Conservation (phyloP, 2,329 filamentous ascomycete species). For the Ceratocystis cacaofunesta region DNA sequence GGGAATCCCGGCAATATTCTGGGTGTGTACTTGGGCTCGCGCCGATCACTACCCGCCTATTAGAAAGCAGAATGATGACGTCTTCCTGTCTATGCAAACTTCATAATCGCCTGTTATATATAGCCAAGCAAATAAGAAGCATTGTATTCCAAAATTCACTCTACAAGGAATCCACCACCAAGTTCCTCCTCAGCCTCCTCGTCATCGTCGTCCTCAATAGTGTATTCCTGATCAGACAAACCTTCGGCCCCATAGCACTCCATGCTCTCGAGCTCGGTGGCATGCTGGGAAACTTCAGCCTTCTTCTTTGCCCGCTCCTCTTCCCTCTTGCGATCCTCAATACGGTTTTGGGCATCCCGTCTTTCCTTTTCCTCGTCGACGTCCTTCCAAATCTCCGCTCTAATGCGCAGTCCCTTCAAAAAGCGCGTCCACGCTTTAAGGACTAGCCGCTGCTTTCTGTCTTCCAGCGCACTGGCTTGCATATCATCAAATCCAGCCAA, state of each 20-base stretch:
- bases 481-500: conserved; percentile 53
- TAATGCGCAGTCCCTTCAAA: conserved; percentile 60
- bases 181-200: conserved; percentile 3
- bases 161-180: conserved; percentile 8
- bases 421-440: conserved; percentile 55
- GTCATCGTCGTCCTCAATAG: conserved; percentile 9
- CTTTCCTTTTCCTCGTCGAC: conserved; percentile 16
- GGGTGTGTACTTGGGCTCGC: background rate
- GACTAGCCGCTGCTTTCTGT: conserved; percentile 58
- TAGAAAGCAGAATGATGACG: background rate
- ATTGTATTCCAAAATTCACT: background rate
- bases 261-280: background rate
- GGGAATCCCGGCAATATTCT: no score
- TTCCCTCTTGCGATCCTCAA: background rate
- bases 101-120: background rate
- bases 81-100: background rate
- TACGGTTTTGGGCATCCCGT: background rate
- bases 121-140: background rate
- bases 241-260: background rate
- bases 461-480: conserved; percentile 46
- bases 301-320: background rate
- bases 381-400: conserved; percentile 43
- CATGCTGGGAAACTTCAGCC: background rate
- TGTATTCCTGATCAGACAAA: background rate
- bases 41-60: background rate